Conservation (phyloP, 768 basidiomycete species). For the Nidula microcarpa region DNA sequence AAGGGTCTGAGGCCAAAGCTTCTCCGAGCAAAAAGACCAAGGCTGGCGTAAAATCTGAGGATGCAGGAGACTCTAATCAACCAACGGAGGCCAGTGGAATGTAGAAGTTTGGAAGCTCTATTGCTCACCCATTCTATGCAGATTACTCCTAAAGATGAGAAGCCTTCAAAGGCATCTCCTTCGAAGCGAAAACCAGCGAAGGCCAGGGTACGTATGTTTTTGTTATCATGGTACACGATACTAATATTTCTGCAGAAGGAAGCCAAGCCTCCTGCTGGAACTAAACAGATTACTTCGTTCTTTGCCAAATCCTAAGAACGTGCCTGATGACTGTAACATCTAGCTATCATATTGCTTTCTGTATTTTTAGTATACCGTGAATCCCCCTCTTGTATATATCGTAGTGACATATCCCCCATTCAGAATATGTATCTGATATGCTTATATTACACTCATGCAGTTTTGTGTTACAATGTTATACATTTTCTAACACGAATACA, state of each 20-base stretch:
- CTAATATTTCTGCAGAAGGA: background rate
- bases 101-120: background rate
- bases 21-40: background rate
- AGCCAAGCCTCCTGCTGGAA: background rate
- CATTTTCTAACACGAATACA: too few species aligned
- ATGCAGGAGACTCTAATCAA: background rate
- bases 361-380: too few species aligned
- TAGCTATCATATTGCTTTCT: too few species aligned
- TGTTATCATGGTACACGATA: background rate
- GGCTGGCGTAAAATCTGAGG: background rate
- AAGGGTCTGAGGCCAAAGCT: background rate
- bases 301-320: background rate
- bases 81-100: background rate
- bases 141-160: background rate
- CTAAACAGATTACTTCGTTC: slow-evolving; percentile 1
- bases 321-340: too few species aligned
- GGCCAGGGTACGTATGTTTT: background rate
- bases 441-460: too few species aligned
- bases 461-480: too few species aligned
- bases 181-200: background rate
- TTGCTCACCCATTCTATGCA: background rate
- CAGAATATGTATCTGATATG: too few species aligned
- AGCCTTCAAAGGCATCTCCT: background rate
- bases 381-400: too few species aligned
- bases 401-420: too few species aligned